A percentile compares a stretch with the other conserved stretches of the same genome.
Evolutionary conservation across 108 stramenopile genomes (phyloP).

Genomic region (Cyclostephanos invisitatus): DNA sequence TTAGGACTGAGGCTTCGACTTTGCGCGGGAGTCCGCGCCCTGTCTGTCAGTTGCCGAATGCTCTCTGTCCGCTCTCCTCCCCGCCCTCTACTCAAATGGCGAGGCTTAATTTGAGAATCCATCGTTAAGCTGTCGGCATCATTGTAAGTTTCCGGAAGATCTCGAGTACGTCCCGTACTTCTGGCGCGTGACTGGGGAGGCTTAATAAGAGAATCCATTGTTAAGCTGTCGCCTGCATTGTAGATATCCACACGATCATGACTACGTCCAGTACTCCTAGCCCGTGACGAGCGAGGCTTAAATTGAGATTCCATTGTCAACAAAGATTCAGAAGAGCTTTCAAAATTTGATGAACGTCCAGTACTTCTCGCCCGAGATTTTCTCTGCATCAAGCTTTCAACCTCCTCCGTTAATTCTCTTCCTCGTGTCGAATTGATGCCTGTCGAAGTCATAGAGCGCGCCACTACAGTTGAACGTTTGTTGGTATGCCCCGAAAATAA

Average conservation of each 20-base stretch:
- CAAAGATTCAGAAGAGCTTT: background rate
- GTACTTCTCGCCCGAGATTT: conserved; percentile 8
- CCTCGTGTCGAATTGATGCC: conserved; percentile 2
- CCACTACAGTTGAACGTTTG: background rate
- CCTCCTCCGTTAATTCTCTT: conserved; percentile 12
- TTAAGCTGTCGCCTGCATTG: background rate
- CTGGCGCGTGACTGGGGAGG: background rate
- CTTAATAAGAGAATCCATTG: background rate
- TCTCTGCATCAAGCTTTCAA: conserved; percentile 12
- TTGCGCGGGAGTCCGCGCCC: conserved; percentile 33
- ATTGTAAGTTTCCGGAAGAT: background rate
- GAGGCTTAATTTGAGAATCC: conserved; percentile 1
- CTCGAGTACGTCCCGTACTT: background rate
- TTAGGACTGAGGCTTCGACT: conserved; percentile 24
- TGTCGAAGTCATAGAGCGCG: background rate
- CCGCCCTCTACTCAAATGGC: conserved; percentile 31
- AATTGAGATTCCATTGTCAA: background rate
- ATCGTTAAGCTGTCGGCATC: background rate
- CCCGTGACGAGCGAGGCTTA: background rate
- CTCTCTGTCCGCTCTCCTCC: conserved; percentile 37
- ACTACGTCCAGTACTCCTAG: too few species aligned
- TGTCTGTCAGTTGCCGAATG: conserved; percentile 34
- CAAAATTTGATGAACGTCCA: conserved; percentile 13
- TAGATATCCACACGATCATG: too few species aligned
- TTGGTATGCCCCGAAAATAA: conserved; percentile 8